Percentiles rank a stretch among this genome's conserved stretches.
phyloP scores from a whole-genome alignment of 768 basidiomycete genomes.

The Pleurotus djamor region DNA sequence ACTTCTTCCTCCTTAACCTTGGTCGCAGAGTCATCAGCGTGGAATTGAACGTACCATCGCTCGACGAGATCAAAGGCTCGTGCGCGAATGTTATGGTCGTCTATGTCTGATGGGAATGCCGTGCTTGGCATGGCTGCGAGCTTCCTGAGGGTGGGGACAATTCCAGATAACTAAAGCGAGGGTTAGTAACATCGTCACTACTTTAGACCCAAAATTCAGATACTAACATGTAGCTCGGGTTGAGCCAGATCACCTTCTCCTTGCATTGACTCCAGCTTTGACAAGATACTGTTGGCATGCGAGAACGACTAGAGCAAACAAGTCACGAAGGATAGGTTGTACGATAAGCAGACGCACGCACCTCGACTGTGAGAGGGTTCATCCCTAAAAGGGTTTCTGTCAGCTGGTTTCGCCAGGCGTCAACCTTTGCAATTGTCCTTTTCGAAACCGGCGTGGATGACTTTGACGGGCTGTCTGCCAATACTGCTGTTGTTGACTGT shows the following conservation, averaged over 20 bases:
- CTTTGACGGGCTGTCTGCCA: no score
- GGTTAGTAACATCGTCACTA: not conserved
- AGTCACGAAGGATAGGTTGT: not conserved
- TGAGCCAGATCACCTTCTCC: not conserved
- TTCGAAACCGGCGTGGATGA: not conserved
- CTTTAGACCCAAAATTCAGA: no score
- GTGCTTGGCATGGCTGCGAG: not conserved
- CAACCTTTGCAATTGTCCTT: not conserved
- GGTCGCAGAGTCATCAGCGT: not conserved
- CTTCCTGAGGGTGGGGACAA: not conserved
- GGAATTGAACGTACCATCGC: not conserved
- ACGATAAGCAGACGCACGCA: not conserved
- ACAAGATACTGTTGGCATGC: not conserved
- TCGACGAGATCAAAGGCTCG: not conserved
- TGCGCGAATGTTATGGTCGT: not conserved
- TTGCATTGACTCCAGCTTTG: not conserved
- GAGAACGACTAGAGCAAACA: not conserved
- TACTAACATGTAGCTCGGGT: not conserved
- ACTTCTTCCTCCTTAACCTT: not conserved
- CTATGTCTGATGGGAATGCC: not conserved
- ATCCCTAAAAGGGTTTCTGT: not conserved
- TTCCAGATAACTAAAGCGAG: not conserved
- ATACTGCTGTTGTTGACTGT: no score
- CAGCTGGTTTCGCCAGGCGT: not conserved
- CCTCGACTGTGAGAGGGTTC: not conserved